Evolutionary conservation across 805 yeast species (phyloP).

Genomic region (Priceomyces castillae): DNA sequence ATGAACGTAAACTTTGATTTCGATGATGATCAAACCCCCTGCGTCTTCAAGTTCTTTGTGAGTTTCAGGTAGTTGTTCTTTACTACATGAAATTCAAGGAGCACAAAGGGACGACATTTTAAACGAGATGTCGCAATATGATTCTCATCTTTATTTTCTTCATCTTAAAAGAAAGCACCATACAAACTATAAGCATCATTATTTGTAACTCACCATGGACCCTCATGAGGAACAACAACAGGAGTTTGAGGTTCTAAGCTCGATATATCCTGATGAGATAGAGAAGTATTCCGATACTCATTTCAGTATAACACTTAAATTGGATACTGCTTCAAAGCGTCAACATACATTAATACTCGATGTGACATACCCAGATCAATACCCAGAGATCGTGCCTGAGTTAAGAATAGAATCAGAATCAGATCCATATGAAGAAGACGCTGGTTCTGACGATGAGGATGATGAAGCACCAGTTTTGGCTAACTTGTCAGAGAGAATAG

Average conservation of each 20-base stretch:
- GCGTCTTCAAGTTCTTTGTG: background rate
- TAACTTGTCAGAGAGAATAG: constrained; percentile 56
- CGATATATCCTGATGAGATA: constrained; percentile 92
- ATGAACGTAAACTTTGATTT: too few relatives aligned
- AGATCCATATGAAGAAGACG: constrained; percentile 11
- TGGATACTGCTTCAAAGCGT: constrained; percentile 67
- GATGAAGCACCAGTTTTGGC: constrained; percentile 43
- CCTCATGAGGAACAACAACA: constrained; percentile 80
- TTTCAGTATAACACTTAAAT: constrained; percentile 54
- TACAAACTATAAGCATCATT: too few relatives aligned
- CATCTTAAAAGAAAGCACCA: too few relatives aligned
- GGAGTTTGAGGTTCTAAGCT: constrained; percentile 84
- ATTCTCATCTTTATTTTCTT: background rate
- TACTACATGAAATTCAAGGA: background rate
- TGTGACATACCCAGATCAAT: constrained; percentile 72
- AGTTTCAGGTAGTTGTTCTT: background rate
- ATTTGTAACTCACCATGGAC: constrained; percentile 54
- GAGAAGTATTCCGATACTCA: constrained; percentile 42
- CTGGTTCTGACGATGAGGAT: constrained; percentile 47
- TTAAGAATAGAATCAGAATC: constrained; percentile 39
- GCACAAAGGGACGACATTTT: background rate
- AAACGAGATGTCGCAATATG: background rate
- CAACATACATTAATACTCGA: constrained; percentile 53
- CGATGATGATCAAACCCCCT: background rate
- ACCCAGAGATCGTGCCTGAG: constrained; percentile 79